phyloP scores from a whole-genome alignment of 139 green algal species.

The Volvox africanus region DNA sequence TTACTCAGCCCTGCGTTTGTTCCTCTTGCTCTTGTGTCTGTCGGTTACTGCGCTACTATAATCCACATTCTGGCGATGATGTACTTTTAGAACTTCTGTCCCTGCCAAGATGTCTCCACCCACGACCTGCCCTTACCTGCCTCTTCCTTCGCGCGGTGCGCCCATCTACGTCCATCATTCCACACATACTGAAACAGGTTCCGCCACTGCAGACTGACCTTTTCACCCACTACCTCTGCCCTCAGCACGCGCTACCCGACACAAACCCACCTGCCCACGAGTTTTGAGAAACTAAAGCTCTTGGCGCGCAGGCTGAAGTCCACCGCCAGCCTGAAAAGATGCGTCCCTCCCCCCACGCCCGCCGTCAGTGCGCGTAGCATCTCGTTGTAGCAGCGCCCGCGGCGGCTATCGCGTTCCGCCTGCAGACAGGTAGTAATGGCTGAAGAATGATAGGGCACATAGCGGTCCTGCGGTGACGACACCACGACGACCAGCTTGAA shows the following conservation, averaged over 20 bases:
- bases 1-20: too few species aligned
- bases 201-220: too few species aligned
- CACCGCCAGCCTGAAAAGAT: constrained; percentile 56
- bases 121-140: background rate
- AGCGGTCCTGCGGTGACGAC: constrained; percentile 73
- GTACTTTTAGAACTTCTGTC: too few species aligned
- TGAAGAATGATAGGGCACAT: constrained; percentile 76
- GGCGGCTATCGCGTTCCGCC: constrained; percentile 25
- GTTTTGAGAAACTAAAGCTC: constrained; percentile 38
- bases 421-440: constrained; percentile 49
- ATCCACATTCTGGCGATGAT: too few species aligned
- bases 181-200: background rate
- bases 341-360: constrained; percentile 37
- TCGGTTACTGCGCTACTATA: too few species aligned
- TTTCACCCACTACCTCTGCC: too few species aligned
- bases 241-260: too few species aligned
- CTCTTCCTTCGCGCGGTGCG: background rate
- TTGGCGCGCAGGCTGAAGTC: constrained; percentile 60
- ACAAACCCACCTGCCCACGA: constrained; percentile 57
- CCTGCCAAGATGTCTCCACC: background rate
- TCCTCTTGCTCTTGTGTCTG: too few species aligned
- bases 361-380: constrained; percentile 41
- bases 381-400: constrained; percentile 12
- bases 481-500: constrained; percentile 72
- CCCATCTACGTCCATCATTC: too few species aligned